Evolutionary conservation across 1,284 basidiomycete species (phyloP).

Genomic region (Waitea zeae): DNA sequence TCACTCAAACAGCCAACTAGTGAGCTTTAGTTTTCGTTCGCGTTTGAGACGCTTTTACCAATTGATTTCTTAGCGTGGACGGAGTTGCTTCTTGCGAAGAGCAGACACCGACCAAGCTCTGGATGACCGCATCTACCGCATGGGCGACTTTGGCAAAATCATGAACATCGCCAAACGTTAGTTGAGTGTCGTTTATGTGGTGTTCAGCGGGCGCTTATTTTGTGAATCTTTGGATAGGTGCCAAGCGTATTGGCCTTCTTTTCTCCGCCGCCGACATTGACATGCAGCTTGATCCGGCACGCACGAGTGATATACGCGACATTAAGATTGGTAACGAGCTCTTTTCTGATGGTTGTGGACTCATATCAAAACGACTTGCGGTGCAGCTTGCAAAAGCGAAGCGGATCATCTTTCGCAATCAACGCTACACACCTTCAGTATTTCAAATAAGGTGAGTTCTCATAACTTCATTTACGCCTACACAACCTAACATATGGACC

Average conservation of each 20-base stretch:
- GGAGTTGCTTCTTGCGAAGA: constrained; percentile 41
- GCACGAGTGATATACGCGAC: constrained; percentile 36
- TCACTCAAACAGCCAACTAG: constrained; percentile 50
- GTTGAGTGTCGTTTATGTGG: no score
- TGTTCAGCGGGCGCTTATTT: no score
- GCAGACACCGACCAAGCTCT: constrained; percentile 35
- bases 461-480: constrained; percentile 1
- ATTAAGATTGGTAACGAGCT: constrained; percentile 34
- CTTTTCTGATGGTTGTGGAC: constrained; percentile 52
- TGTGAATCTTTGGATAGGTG: no score
- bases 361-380: constrained; percentile 34
- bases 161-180: constrained; percentile 46
- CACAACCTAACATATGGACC: not conserved
- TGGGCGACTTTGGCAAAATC: constrained; percentile 39
- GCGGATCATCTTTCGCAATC: constrained; percentile 31
- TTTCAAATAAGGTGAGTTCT: constrained; percentile 37
- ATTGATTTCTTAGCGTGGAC: constrained; percentile 22
- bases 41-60: not conserved
- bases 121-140: constrained; percentile 30
- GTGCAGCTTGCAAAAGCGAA: constrained; percentile 32
- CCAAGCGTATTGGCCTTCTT: constrained; percentile 46
- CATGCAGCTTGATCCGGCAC: constrained; percentile 28
- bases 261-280: constrained; percentile 48
- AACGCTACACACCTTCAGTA: constrained; percentile 38
- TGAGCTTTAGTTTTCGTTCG: constrained; percentile 12